Evolutionary conservation across 805 yeast species (phyloP).

Genomic region (Ogataea saltuana): DNA sequence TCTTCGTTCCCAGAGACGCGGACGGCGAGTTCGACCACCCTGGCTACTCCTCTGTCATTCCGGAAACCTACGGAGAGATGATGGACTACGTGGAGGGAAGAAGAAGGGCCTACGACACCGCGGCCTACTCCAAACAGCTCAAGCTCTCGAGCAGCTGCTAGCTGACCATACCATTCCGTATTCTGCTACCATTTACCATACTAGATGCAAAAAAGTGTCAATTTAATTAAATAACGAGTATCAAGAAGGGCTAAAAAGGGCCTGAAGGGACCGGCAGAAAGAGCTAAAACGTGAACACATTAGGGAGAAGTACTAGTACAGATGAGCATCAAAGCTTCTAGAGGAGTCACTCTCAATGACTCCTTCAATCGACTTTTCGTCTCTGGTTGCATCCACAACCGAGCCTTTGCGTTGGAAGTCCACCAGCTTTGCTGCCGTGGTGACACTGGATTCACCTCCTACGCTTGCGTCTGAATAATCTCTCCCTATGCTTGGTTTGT

Average conservation of each 20-base stretch:
- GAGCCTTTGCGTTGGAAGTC: conserved; percentile 48
- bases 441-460: conserved; percentile 4
- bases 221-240: too few relatives aligned
- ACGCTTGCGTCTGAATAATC: conserved; percentile 16
- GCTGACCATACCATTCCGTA: too few relatives aligned
- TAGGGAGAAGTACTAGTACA: too few relatives aligned
- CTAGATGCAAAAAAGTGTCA: too few relatives aligned
- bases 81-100: conserved; percentile 88
- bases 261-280: too few relatives aligned
- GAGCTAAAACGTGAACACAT: too few relatives aligned
- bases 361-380: conserved; percentile 23
- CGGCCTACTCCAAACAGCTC: conserved; percentile 56
- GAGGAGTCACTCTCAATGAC: conserved; percentile 24
- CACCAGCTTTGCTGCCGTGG: conserved; percentile 43
- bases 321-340: conserved; percentile 12
- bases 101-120: conserved; percentile 85
- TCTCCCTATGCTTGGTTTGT: conserved; percentile 6
- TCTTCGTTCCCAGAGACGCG: conserved; percentile 71
- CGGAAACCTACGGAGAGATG: conserved; percentile 89
- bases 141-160: conserved; percentile 29
- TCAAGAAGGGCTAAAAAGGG: too few relatives aligned
- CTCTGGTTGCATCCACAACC: conserved; percentile 36
- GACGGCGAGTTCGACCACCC: conserved; percentile 43
- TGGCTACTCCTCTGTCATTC: conserved; percentile 76
- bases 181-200: too few relatives aligned